Evolutionary conservation across 2,329 filamentous ascomycete species (phyloP), one percentile per base, ranked within the genome.

Genomic region (Elsinoe necatrix): DNA sequence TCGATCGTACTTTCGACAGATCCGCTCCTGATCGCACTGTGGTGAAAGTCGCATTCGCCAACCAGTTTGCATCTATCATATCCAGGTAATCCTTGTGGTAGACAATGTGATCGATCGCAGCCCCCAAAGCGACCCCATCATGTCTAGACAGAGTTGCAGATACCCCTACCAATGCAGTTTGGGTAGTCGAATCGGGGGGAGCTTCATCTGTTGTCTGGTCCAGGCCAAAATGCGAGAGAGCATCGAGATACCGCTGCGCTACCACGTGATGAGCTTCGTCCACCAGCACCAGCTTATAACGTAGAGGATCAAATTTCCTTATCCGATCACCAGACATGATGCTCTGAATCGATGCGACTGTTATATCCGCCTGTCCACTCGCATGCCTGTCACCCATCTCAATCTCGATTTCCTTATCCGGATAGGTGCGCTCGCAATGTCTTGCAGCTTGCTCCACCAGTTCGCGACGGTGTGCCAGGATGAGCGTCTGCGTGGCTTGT

Each of bases 251-350:
- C 6, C 84, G 83, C 1, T 82, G 78, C 0, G 93, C 87, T 43
- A 96, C 91, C 55, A 97, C 95, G 70, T 98, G 93, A 69, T 98
- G 93, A 3, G 92, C 93, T 72, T 98, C 93, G 62, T 98, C 93
- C 3, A 98, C 92, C 2, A 98, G 78, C 0, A 98, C 75, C 0
- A 98, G 81, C 71, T 98, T 98, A 76, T 92, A 97, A 6, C 75
- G 76, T 0, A 70, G 71, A 0, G 90, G 87, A 62, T 95, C 82
- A 65, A 92, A 97, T 67, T 95, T 96, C 34, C 71, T 67, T n/a
- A 97, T 78, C 1, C 93, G 81, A 54, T 85, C 81, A 11, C 82
- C 81, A 4, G 88, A 95, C 6, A 79, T 82, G 63, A 98, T 83
- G 69, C 89, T 96, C 66, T 86, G 84, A 34, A 98, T 80, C 31